These are phyloP conservation scores for Claviceps pusilla DNA, from an alignment of 2,329 filamentous ascomycete genomes.

Conservation along the genomic window DNA sequence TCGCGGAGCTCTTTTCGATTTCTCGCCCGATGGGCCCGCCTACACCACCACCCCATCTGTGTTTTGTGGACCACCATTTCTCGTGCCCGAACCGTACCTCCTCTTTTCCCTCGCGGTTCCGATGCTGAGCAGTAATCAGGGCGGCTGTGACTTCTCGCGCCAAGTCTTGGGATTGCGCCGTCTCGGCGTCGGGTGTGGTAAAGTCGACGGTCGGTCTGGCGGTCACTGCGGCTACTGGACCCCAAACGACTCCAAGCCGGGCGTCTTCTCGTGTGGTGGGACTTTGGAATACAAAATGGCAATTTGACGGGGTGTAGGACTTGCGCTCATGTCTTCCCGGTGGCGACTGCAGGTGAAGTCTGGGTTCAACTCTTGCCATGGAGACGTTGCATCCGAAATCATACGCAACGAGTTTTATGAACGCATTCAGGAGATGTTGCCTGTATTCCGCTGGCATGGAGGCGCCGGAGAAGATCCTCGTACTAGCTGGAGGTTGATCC, in stretches of 20 bases:
- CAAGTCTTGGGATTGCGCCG: conserved; percentile 48
- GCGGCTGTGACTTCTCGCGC: conserved; percentile 45
- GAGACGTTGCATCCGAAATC: conserved; percentile 50
- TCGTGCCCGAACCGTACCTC: conserved; percentile 43
- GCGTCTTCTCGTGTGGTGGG: conserved; percentile 45
- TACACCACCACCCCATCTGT: conserved; percentile 47
- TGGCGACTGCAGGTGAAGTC: conserved; percentile 37
- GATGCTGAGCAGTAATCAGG: conserved; percentile 48
- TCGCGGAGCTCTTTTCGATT: conserved; percentile 31
- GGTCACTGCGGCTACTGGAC: conserved; percentile 46
- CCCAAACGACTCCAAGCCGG: conserved; percentile 43
- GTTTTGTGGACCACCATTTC: conserved; percentile 46
- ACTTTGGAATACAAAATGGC: conserved; percentile 45
- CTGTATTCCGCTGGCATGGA: conserved; percentile 44
- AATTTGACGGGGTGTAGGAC: conserved; percentile 44
- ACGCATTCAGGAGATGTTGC: conserved; percentile 40
- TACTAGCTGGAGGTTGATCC: conserved; percentile 5
- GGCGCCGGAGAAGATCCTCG: conserved; percentile 34
- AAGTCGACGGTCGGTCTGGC: conserved; percentile 41
- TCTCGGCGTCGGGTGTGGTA: conserved; percentile 22
- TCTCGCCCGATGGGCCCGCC: conserved; percentile 50
- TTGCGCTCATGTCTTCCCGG: conserved; percentile 19
- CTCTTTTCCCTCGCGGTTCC: conserved; percentile 39
- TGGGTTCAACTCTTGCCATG: conserved; percentile 41
- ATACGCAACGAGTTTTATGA: conserved; percentile 49